Conservation (phyloP, 129 eudicot species). For the Dittrichia graveolens region DNA sequence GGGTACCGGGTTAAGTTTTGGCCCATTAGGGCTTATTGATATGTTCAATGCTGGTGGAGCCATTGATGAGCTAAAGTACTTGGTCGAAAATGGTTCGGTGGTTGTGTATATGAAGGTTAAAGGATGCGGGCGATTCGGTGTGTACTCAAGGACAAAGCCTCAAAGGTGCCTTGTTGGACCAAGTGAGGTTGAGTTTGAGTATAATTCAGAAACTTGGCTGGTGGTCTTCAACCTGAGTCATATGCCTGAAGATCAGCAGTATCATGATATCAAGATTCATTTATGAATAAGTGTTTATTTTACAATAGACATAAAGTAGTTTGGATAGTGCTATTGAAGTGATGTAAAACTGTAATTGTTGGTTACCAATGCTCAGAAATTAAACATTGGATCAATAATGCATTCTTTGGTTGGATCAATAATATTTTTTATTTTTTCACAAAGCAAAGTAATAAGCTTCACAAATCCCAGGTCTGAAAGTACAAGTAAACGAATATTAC, state of each 20-base stretch:
- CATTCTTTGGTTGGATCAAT: neutral
- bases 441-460: neutral
- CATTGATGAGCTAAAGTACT: conserved; percentile 54
- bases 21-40: conserved; percentile 73
- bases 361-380: conserved; percentile 6
- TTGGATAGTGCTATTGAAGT: neutral
- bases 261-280: conserved; percentile 52
- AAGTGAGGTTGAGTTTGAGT: conserved; percentile 44
- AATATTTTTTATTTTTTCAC: neutral
- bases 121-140: conserved; percentile 76
- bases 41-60: conserved; percentile 87
- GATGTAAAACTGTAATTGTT: neutral
- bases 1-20: conserved; percentile 55
- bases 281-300: conserved; percentile 31
- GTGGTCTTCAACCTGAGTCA: conserved; percentile 50
- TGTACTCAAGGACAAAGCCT: conserved; percentile 59
- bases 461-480: neutral
- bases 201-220: conserved; percentile 53
- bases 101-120: conserved; percentile 53
- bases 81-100: conserved; percentile 35
- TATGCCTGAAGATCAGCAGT: conserved; percentile 53
- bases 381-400: neutral
- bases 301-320: conserved; percentile 7
- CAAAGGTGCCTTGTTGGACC: conserved; percentile 51
- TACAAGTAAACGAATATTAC: conserved; percentile 18